phyloP scores from a whole-genome alignment of 768 basidiomycete species.

The Sistotremastrum niveocremeum region DNA sequence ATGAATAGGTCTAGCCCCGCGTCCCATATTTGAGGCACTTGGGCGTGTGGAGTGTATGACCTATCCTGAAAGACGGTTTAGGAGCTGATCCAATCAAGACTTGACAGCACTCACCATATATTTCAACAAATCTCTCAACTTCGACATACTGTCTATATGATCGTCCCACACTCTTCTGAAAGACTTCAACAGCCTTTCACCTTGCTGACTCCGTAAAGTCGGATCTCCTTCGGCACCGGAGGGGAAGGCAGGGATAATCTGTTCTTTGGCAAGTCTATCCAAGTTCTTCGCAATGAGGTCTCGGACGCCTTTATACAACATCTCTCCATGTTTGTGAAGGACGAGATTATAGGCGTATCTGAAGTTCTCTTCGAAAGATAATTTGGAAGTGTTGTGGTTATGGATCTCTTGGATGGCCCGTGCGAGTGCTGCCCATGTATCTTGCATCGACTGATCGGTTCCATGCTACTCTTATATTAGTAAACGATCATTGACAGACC shows the following conservation, averaged over 20 bases:
- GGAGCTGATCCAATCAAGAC: neutral
- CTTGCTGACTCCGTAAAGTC: conserved; percentile 67
- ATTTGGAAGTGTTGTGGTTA: conserved; percentile 78
- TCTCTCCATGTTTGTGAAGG: conserved; percentile 69
- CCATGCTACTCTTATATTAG: conserved; percentile 37
- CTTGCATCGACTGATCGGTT: conserved; percentile 60
- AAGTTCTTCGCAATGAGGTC: conserved; percentile 73
- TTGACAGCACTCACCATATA: conserved; percentile 66
- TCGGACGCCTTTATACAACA: conserved; percentile 76
- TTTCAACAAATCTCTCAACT: conserved; percentile 79
- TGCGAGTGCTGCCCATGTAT: conserved; percentile 72
- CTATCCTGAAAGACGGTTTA: conserved; percentile 52
- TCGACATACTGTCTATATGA: conserved; percentile 77
- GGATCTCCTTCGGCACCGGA: conserved; percentile 51
- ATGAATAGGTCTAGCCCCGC: conserved; percentile 77
- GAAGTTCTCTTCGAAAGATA: conserved; percentile 90
- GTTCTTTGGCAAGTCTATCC: conserved; percentile 56
- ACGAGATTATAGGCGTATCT: conserved; percentile 93
- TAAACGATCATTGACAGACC: neutral
- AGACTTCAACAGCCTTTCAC: conserved; percentile 74
- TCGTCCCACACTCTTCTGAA: conserved; percentile 85
- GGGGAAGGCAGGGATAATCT: conserved; percentile 77
- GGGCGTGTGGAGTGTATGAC: conserved; percentile 62
- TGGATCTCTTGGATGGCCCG: conserved; percentile 89
- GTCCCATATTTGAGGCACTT: conserved; percentile 68